Evolutionary conservation across 176 grass and related monocot genomes (phyloP).

Genomic region (Triticum monococcum): DNA sequence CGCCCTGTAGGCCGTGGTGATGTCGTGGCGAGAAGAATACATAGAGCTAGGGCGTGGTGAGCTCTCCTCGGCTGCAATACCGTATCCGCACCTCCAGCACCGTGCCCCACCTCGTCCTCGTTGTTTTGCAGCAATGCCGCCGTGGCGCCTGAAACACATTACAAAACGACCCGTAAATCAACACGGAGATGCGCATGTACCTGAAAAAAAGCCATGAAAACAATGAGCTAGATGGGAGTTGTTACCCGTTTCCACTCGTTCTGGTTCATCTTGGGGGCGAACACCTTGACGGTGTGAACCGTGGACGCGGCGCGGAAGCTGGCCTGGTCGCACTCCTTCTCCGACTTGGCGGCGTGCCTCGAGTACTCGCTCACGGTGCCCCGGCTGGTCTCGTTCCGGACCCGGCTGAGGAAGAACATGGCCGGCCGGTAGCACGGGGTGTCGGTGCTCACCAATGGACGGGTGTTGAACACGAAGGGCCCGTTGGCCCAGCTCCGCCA

Average conservation of each 20-base stretch:
- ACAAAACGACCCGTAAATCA: not conserved
- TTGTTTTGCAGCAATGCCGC: slow-evolving; percentile 76
- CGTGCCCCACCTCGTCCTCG: slow-evolving; percentile 42
- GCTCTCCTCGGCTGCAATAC: slow-evolving; percentile 47
- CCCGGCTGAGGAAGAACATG: slow-evolving; percentile 50
- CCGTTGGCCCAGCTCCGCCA: slow-evolving; percentile 63
- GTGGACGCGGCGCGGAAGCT: slow-evolving; percentile 50
- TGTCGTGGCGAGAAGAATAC: not conserved
- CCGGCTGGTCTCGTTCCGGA: slow-evolving; percentile 23
- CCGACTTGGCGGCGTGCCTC: not conserved
- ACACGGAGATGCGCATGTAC: too few relatives aligned
- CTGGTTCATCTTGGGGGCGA: slow-evolving; percentile 67
- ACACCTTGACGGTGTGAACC: slow-evolving; percentile 47
- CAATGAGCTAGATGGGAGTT: not conserved
- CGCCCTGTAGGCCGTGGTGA: not conserved
- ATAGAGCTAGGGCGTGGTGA: slow-evolving; percentile 42
- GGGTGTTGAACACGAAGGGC: slow-evolving; percentile 82
- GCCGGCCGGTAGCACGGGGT: slow-evolving; percentile 49
- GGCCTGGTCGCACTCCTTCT: slow-evolving; percentile 34
- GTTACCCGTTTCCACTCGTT: slow-evolving; percentile 55
- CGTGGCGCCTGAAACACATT: slow-evolving; percentile 57
- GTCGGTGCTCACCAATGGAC: not conserved
- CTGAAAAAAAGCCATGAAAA: not conserved
- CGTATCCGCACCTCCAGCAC: slow-evolving; percentile 63
- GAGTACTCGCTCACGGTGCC: slow-evolving; percentile 68